Conservation (phyloP, 1,284 basidiomycete genomes). For the Earliella scabrosa region DNA sequence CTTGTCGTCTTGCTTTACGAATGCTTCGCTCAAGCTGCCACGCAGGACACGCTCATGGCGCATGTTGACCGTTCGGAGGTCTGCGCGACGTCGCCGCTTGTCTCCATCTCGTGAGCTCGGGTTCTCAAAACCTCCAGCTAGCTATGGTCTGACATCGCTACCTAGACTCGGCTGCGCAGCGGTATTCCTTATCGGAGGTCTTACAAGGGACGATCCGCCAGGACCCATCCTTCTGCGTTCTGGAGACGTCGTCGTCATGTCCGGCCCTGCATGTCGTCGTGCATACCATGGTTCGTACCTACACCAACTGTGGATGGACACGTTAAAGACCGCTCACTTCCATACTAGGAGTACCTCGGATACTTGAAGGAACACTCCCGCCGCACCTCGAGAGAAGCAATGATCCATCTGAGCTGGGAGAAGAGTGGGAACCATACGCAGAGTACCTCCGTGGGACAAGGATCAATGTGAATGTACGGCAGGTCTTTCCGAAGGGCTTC, state of each 20-base stretch:
- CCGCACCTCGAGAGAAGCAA: slow-evolving; percentile 48
- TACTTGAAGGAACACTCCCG: slow-evolving; percentile 81
- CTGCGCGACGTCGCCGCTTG: slow-evolving; percentile 84
- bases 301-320: neutral
- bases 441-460: slow-evolving; percentile 69
- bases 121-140: too few species aligned
- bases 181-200: slow-evolving; percentile 87
- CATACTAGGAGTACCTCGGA: slow-evolving; percentile 78
- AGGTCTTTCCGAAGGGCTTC: slow-evolving; percentile 81
- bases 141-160: too few species aligned
- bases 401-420: slow-evolving; percentile 20
- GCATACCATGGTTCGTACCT: slow-evolving; percentile 77
- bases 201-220: slow-evolving; percentile 77
- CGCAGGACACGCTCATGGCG: slow-evolving; percentile 90
- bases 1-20: neutral
- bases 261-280: slow-evolving; percentile 79
- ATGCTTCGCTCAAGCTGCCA: too few species aligned
- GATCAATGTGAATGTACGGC: slow-evolving; percentile 90
- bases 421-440: slow-evolving; percentile 61
- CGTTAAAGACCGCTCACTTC: too few species aligned
- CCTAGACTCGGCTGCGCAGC: slow-evolving; percentile 88
- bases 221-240: slow-evolving; percentile 82
- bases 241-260: slow-evolving; percentile 92
- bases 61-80: slow-evolving; percentile 93
- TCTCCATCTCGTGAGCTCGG: slow-evolving; percentile 82